Base-by-base conservation (phyloP, 2,329 filamentous ascomycete species). In the Dothideomycetes sp. region DNA sequence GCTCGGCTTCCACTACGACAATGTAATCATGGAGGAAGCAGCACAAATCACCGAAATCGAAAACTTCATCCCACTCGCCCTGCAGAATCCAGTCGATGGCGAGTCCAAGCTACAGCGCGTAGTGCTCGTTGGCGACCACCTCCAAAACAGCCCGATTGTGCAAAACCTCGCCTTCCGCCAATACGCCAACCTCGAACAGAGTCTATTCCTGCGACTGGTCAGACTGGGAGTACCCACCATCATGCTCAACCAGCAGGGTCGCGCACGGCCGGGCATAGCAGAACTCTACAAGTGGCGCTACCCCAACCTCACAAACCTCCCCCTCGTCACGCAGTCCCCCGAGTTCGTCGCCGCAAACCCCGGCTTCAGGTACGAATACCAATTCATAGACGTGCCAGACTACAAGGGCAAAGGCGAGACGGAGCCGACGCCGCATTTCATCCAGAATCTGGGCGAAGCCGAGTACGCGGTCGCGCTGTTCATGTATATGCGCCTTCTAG, bases 41-140 rank as follows among this genome's bases (percentile, higher is more conserved):
- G 91, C 91, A 10, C 91, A 98, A 56, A 89, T 98, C 55, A 98
- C 89, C 0, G 91, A 98, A 60, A 84, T 95, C 34, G 91, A 98
- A 58, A 94, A 86, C 47, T 96, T 98, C 62, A 86, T 98, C 47
- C 91, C 91, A 1, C 70, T 94, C 38, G 84, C 88, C n/a, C 72
- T 98, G 61, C 93, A 98, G 57, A 85, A 84, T 47, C 77, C 82
- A 15, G 75, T 77, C 48, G 68, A 80, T 37, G 82, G 82, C 24
- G 72, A 85, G 53, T 72, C 84, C 49, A 77, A 79, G 3, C 65
- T 98, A 10, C 86, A 95, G 59, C 74, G 93, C 31, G 79, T 98
- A 4, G 85, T 98, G 3, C 72, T 98, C 3, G 93, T 88, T 43
- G 91, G 91, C 47, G 93, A 98, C 54, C 91, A 98, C 59, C 79